Evolutionary conservation across 257 asterid species (phyloP).

Genomic region (Craterostigma plantagineum): DNA sequence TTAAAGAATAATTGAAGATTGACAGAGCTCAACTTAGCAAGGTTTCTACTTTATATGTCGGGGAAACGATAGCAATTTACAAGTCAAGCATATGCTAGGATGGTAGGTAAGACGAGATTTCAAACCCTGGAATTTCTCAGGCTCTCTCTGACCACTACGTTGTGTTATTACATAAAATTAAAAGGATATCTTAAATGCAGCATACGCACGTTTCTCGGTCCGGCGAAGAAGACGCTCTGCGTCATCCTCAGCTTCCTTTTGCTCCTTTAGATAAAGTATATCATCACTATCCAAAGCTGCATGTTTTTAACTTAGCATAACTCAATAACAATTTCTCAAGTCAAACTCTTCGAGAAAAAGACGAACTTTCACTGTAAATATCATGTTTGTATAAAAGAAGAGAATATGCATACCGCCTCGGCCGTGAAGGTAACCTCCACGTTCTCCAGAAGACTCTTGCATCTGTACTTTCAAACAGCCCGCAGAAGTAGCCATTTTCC

Average conservation of each 20-base stretch:
- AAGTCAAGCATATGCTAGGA: no score
- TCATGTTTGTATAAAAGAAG: conserved; percentile 6
- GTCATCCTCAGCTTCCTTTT: conserved; percentile 98
- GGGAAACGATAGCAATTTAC: no score
- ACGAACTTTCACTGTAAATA: background rate
- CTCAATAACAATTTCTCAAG: background rate
- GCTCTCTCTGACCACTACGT: background rate
- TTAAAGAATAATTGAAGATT: no score
- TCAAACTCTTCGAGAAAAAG: no score
- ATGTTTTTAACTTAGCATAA: conserved; percentile 16
- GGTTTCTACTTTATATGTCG: no score
- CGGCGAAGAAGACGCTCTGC: conserved; percentile 94
- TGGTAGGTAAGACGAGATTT: background rate
- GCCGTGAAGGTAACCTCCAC: conserved; percentile 99
- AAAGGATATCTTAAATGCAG: conserved; percentile 95
- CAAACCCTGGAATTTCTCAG: conserved; percentile 1
- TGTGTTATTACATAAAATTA: conserved; percentile 1
- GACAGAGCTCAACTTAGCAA: no score
- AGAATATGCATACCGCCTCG: conserved; percentile 70
- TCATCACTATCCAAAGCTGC: conserved; percentile 99
- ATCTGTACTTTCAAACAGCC: conserved; percentile 63
- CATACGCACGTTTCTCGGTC: conserved; percentile 94
- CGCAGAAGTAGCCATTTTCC: conserved; percentile 62
- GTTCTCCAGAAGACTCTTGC: conserved; percentile 99
- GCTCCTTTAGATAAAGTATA: conserved; percentile 96